Evolutionary conservation across 2,329 filamentous ascomycete genomes (phyloP).

Genomic region (Clonostachys sp.): DNA sequence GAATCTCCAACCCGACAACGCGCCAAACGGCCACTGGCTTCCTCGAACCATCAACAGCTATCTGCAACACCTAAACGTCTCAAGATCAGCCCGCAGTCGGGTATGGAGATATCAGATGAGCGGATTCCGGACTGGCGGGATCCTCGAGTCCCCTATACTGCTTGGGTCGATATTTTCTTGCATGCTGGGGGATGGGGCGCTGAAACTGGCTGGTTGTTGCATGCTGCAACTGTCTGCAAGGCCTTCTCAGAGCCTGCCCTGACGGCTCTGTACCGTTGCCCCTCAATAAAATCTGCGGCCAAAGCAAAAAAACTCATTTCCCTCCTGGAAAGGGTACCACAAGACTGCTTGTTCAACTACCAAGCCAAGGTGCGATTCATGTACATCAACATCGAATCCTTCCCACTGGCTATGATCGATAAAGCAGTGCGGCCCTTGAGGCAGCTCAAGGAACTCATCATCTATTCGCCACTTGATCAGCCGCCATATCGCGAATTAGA

Average conservation of each 20-base stretch:
- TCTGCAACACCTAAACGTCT: not conserved
- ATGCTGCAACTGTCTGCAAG: conserved; percentile 57
- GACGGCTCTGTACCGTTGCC: conserved; percentile 65
- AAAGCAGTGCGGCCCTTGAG: conserved; percentile 60
- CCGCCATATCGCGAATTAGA: conserved; percentile 60
- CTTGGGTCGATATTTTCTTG: conserved; percentile 66
- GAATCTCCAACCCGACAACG: not conserved
- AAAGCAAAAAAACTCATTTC: conserved; percentile 39
- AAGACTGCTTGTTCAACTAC: conserved; percentile 56
- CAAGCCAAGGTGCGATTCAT: conserved; percentile 66
- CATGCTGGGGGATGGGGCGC: conserved; percentile 51
- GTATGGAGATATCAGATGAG: no score
- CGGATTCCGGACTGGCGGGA: conserved; percentile 46
- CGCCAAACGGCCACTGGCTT: not conserved
- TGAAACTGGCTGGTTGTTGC: conserved; percentile 59
- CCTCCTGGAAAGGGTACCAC: conserved; percentile 49
- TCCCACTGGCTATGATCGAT: conserved; percentile 33
- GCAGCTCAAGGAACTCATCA: conserved; percentile 63
- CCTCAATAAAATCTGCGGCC: conserved; percentile 49
- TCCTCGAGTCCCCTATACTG: conserved; percentile 56
- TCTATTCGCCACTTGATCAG: conserved; percentile 66
- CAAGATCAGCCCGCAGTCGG: no score
- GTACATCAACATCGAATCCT: conserved; percentile 66
- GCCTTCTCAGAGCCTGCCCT: conserved; percentile 69
- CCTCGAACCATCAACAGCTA: not conserved